A percentile compares a stretch with the other conserved stretches of the same genome.
phyloP scores from a whole-genome alignment of 1,284 basidiomycete species.

The Microbotryum lychnidis-dioicae region DNA sequence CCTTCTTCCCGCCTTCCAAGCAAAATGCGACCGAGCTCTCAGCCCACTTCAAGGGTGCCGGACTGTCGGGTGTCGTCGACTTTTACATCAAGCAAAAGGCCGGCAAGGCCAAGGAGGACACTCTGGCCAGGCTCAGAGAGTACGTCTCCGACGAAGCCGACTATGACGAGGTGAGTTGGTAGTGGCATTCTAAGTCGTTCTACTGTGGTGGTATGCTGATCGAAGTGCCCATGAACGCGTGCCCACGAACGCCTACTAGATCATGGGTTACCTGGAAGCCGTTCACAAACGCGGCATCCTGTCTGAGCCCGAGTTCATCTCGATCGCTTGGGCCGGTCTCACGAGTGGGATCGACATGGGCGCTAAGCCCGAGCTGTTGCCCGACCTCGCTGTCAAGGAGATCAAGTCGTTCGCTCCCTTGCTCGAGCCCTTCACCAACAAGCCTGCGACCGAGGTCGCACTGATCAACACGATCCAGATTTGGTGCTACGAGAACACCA shows the following conservation, averaged over 20 bases:
- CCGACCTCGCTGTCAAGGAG: constrained; percentile 72
- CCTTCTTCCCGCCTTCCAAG: constrained; percentile 78
- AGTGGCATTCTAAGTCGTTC: background rate
- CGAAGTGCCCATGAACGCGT: background rate
- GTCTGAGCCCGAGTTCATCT: constrained; percentile 71
- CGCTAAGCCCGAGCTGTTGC: constrained; percentile 79
- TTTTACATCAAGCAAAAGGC: constrained; percentile 86
- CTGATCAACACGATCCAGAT: constrained; percentile 89
- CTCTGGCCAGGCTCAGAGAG: constrained; percentile 48
- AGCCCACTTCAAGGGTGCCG: constrained; percentile 73
- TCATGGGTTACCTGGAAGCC: constrained; percentile 61
- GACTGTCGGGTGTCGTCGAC: constrained; percentile 68
- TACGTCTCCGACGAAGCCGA: constrained; percentile 46
- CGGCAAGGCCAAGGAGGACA: constrained; percentile 56
- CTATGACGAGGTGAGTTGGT: constrained; percentile 51
- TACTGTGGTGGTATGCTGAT: background rate
- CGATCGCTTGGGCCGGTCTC: constrained; percentile 84
- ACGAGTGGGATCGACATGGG: constrained; percentile 80
- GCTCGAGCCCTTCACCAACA: constrained; percentile 76
- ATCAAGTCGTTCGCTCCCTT: constrained; percentile 54
- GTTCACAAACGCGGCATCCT: constrained; percentile 47
- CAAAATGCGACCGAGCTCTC: constrained; percentile 65
- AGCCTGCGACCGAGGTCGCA: constrained; percentile 79
- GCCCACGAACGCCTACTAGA: constrained; percentile 44
- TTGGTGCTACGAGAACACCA: constrained; percentile 89